These are phyloP conservation scores for Excoecaria cochinchinensis DNA, from an alignment of 345 rosid genomes.

Conservation along the genomic window DNA sequence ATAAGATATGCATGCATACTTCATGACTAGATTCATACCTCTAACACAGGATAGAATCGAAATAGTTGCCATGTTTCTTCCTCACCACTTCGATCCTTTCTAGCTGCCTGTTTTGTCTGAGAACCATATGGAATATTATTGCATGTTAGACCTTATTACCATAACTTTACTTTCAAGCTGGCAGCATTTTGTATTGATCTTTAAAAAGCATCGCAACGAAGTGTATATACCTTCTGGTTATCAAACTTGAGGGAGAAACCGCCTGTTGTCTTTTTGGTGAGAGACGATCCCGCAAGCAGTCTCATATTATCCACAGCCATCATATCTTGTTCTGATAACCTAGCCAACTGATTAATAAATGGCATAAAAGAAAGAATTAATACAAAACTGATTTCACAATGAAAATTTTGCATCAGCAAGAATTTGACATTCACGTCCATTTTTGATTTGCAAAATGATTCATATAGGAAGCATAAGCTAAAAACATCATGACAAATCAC, in stretches of 20 bases:
- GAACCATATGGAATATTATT: slow-evolving; percentile 20
- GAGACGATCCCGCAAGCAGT: slow-evolving; percentile 62
- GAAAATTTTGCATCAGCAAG: not conserved
- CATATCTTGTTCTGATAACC: slow-evolving; percentile 70
- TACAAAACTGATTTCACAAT: not conserved
- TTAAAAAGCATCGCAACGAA: not conserved
- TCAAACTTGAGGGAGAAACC: slow-evolving; percentile 85
- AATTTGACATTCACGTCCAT: not conserved
- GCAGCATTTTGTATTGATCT: slow-evolving; percentile 11
- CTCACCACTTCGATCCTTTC: slow-evolving; percentile 81
- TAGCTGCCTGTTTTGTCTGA: slow-evolving; percentile 74
- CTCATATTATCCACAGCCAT: slow-evolving; percentile 71
- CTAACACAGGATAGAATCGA: slow-evolving; percentile 85
- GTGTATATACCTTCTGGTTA: slow-evolving; percentile 61
- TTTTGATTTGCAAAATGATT: not conserved
- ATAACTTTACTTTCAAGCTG: not conserved
- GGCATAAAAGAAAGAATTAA: not conserved
- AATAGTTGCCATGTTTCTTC: slow-evolving; percentile 92
- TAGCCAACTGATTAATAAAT: slow-evolving; percentile 62
- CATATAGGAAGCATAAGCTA: not conserved
- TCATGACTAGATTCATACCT: slow-evolving; percentile 44
- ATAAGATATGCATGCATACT: not conserved
- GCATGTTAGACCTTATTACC: slow-evolving; percentile 10
- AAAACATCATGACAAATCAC: not conserved
- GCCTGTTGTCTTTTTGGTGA: slow-evolving; percentile 42